Evolutionary conservation across 176 grass and related monocot genomes (phyloP).

Genomic region (Poa pratensis): DNA sequence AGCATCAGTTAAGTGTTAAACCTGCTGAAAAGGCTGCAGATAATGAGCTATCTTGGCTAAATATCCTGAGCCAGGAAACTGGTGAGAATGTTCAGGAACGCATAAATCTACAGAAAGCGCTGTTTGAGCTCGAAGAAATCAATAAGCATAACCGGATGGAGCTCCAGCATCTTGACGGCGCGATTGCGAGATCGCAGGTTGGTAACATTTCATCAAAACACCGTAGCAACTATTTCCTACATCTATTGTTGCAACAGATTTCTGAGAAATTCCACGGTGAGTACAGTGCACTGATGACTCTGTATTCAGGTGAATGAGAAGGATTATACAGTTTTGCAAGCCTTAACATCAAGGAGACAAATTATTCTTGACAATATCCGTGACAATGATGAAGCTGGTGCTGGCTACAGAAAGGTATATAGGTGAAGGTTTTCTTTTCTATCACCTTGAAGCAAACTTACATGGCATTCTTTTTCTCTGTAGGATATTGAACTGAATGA

Average conservation of each 20-base stretch:
- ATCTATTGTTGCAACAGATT: background rate
- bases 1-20: slow-evolving; percentile 84
- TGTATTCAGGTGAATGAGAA: slow-evolving; percentile 61
- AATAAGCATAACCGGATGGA: slow-evolving; percentile 90
- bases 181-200: slow-evolving; percentile 82
- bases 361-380: slow-evolving; percentile 97
- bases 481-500: slow-evolving; percentile 97
- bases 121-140: slow-evolving; percentile 97
- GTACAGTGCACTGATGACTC: slow-evolving; percentile 35
- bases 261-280: background rate
- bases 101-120: slow-evolving; percentile 98
- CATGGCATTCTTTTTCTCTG: background rate
- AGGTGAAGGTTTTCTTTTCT: slow-evolving; percentile 2
- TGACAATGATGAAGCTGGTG: slow-evolving; percentile 97
- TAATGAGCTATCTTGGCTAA: slow-evolving; percentile 88
- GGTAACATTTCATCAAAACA: slow-evolving; percentile 18
- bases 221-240: slow-evolving; percentile 13
- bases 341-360: slow-evolving; percentile 88
- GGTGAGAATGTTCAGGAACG: slow-evolving; percentile 97
- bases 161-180: slow-evolving; percentile 91
- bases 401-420: slow-evolving; percentile 88
- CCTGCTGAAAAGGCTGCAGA: slow-evolving; percentile 81
- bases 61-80: slow-evolving; percentile 94
- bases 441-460: slow-evolving; percentile 37
- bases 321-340: slow-evolving; percentile 64